Conservation (phyloP, 106 monocot genomes). For the Amphibolis antarctica region DNA sequence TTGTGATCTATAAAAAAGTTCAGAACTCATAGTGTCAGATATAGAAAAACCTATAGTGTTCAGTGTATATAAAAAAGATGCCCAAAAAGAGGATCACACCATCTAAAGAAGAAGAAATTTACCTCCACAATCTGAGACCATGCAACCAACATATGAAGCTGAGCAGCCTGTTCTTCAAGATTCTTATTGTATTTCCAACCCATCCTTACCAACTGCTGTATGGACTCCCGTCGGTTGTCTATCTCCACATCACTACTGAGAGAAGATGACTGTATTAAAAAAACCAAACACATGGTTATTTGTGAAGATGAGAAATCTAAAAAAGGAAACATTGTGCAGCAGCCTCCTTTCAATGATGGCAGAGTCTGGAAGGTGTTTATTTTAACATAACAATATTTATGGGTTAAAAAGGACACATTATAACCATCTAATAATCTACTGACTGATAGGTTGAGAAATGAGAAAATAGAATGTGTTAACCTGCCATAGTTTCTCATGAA, state of each 20-base stretch:
- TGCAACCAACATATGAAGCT: slow-evolving; percentile 84
- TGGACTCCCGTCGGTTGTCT: slow-evolving; percentile 32
- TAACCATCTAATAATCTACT: background rate
- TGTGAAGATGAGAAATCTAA: too few relatives aligned
- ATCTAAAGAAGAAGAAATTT: slow-evolving; percentile 1
- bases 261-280: slow-evolving; percentile 24
- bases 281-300: slow-evolving; percentile 12
- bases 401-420: background rate
- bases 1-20: slow-evolving; percentile 51
- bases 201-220: slow-evolving; percentile 87
- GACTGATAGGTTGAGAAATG: background rate
- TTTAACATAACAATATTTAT: slow-evolving; percentile 12
- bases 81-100: background rate
- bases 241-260: slow-evolving; percentile 38
- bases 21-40: too few relatives aligned
- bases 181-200: slow-evolving; percentile 80
- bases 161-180: slow-evolving; percentile 96
- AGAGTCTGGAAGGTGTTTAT: slow-evolving; percentile 31
- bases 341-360: too few relatives aligned
- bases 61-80: background rate
- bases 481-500: slow-evolving; percentile 75
- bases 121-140: slow-evolving; percentile 96
- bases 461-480: slow-evolving; percentile 13
- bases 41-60: background rate
- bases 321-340: too few relatives aligned